Percentiles rank a stretch among this genome's conserved stretches.
These are phyloP conservation scores for Triadica sebifera DNA, from an alignment of 345 rosid species.

Conservation along the genomic window DNA sequence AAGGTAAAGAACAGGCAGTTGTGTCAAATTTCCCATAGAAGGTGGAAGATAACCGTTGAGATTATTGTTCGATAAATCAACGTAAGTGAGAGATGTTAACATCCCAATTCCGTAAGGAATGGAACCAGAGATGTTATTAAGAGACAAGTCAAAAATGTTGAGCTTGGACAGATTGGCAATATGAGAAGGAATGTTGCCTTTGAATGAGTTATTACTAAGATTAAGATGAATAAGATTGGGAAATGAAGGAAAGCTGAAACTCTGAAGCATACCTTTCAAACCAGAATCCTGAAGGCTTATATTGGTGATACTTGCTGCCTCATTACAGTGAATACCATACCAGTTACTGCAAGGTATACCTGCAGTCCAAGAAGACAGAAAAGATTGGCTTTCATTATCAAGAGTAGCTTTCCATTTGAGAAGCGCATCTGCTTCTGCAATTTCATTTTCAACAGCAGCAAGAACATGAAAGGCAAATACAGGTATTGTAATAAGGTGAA, in stretches of 20 bases:
- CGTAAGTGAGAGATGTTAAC: background rate
- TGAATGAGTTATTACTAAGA: slow-evolving; percentile 15
- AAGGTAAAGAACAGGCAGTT: background rate
- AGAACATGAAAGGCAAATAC: background rate
- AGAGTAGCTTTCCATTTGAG: slow-evolving; percentile 3
- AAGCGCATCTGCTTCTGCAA: background rate
- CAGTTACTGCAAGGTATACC: slow-evolving; percentile 19
- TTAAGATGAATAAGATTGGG: slow-evolving; percentile 18
- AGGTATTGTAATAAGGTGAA: no score
- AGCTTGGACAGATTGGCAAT: slow-evolving; percentile 26
- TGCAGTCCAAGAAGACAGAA: slow-evolving; percentile 9
- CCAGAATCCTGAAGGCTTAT: slow-evolving; percentile 22
- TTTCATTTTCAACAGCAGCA: background rate
- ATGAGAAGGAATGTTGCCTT: slow-evolving; percentile 23
- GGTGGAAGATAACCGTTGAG: background rate
- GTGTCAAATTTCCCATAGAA: background rate
- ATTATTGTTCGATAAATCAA: slow-evolving; percentile 2
- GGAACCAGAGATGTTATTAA: slow-evolving; percentile 18
- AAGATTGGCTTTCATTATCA: slow-evolving; percentile 13
- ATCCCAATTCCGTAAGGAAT: slow-evolving; percentile 10
- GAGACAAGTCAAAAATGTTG: slow-evolving; percentile 12
- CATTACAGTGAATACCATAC: slow-evolving; percentile 30
- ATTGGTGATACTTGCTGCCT: slow-evolving; percentile 16
- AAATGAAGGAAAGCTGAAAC: slow-evolving; percentile 33
- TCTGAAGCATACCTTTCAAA: slow-evolving; percentile 12